These are phyloP conservation scores for Tagetes patula DNA, from an alignment of 129 eudicot genomes.

Conservation along the genomic window DNA sequence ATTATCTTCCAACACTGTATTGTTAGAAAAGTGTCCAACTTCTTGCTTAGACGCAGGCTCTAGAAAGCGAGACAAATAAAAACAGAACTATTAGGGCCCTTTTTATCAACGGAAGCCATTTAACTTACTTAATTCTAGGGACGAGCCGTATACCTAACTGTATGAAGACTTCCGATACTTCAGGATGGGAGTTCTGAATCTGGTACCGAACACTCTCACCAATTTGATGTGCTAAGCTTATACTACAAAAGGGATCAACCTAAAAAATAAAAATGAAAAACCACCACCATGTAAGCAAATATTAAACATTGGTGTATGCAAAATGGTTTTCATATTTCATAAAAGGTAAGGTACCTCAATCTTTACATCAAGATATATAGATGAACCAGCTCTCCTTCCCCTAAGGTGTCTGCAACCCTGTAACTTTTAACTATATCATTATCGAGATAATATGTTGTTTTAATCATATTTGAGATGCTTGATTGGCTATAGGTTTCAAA, in stretches of 20 bases:
- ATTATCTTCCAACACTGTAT: constrained; percentile 29
- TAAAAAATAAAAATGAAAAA: constrained; percentile 21
- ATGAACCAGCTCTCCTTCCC: constrained; percentile 98
- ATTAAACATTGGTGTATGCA: constrained; percentile 2
- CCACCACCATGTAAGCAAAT: not conserved
- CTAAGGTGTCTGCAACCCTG: constrained; percentile 89
- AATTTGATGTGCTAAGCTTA: constrained; percentile 77
- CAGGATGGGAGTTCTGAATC: constrained; percentile 70
- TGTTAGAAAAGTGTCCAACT: constrained; percentile 3
- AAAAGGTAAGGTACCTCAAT: constrained; percentile 58
- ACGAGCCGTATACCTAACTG: constrained; percentile 60
- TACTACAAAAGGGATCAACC: constrained; percentile 88
- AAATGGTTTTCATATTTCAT: not conserved
- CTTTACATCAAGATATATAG: constrained; percentile 79
- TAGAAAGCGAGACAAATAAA: constrained; percentile 28
- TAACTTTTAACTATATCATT: not conserved
- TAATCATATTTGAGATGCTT: not conserved
- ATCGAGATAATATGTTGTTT: not conserved
- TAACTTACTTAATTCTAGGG: not conserved
- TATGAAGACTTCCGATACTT: constrained; percentile 94
- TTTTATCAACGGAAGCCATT: not conserved
- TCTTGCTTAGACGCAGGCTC: constrained; percentile 59
- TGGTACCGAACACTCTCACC: constrained; percentile 76
- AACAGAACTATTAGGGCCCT: not conserved
- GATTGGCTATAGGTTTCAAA: not conserved